Conservation (phyloP, 768 basidiomycete genomes). For the Lyophyllum atratum region DNA sequence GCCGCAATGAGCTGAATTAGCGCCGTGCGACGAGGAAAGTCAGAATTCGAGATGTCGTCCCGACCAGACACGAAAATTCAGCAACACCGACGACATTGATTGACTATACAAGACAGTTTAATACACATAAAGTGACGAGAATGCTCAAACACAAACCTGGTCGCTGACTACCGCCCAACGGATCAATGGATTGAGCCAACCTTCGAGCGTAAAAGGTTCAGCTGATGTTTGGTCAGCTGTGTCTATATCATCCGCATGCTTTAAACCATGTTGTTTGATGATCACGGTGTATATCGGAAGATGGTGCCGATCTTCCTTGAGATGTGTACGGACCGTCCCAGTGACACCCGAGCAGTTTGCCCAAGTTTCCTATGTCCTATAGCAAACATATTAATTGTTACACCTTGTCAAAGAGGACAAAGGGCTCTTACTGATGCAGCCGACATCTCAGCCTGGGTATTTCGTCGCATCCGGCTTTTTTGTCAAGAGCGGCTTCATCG, state of each 20-base stretch:
- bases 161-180: constrained; percentile 28
- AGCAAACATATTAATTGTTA: background rate
- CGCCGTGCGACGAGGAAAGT: constrained; percentile 36
- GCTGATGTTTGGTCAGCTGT: background rate
- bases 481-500: background rate
- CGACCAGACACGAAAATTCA: constrained; percentile 29
- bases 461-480: background rate
- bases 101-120: constrained; percentile 23
- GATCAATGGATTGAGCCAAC: constrained; percentile 15
- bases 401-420: background rate
- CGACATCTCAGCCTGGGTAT: background rate
- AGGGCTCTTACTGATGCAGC: background rate
- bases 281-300: background rate
- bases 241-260: background rate
- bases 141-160: constrained; percentile 26
- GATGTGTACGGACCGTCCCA: background rate
- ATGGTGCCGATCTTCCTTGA: background rate
- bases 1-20: constrained; percentile 27
- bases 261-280: background rate
- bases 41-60: constrained; percentile 20
- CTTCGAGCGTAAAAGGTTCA: constrained; percentile 21
- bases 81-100: constrained; percentile 36
- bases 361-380: background rate
- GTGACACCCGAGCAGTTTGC: background rate
- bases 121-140: background rate